These are phyloP conservation scores for Comarum palustre DNA, from an alignment of 306 rosid genomes.

Conservation along the genomic window DNA sequence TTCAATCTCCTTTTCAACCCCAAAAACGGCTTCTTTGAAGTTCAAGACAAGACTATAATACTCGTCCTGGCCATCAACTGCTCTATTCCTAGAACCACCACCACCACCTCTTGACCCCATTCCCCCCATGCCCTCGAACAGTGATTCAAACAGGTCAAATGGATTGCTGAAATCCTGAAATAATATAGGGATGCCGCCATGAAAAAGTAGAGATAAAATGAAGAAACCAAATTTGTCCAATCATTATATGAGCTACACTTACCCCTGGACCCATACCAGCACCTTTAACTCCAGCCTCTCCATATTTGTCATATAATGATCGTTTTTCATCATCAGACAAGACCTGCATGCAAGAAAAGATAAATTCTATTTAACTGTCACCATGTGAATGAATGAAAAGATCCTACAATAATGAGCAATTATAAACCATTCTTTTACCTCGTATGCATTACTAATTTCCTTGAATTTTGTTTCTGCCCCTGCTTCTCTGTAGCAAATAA, in stretches of 20 bases:
- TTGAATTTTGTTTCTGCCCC: constrained; percentile 89
- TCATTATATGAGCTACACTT: constrained; percentile 36
- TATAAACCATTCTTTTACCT: constrained; percentile 47
- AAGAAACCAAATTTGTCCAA: constrained; percentile 1
- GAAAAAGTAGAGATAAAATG: constrained; percentile 10
- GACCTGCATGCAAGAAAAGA: constrained; percentile 48
- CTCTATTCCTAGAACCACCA: constrained; percentile 57
- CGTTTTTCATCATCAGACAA: constrained; percentile 93
- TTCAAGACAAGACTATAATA: constrained; percentile 73
- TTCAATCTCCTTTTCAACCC: constrained; percentile 93
- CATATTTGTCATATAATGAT: constrained; percentile 78
- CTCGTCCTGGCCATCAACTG: constrained; percentile 62
- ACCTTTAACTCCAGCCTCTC: constrained; percentile 98
- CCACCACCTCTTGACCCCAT: constrained; percentile 51
- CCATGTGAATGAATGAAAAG: constrained; percentile 17
- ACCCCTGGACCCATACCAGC: constrained; percentile 84
- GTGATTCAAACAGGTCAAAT: constrained; percentile 57
- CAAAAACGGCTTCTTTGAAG: constrained; percentile 94
- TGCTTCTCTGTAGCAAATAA: constrained; percentile 62
- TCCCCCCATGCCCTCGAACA: constrained; percentile 59
- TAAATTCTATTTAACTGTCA: constrained; percentile 9
- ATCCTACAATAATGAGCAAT: neutral
- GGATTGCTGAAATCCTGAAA: constrained; percentile 68
- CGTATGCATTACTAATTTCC: constrained; percentile 91
- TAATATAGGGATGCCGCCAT: neutral